Evolutionary conservation across 75 land plant genomes (phyloP).

Genomic region (Pseudotsuga menziesii): DNA sequence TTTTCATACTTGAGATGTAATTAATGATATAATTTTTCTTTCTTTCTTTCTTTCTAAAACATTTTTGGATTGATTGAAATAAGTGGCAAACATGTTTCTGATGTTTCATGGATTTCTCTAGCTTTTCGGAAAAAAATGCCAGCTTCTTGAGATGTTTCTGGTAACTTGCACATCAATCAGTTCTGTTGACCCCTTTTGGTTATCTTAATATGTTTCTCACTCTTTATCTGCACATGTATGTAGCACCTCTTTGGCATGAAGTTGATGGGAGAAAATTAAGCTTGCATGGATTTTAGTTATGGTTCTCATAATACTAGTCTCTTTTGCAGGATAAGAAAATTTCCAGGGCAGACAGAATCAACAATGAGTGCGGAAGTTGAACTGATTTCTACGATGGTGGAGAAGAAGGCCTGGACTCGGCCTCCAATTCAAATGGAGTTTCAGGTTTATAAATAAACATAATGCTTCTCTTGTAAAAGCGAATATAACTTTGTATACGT

Average conservation of each 20-base stretch:
- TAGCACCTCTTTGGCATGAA: background rate
- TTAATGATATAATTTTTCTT: too few species aligned
- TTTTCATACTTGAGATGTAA: too few species aligned
- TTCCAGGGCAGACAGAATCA: constrained; percentile 98
- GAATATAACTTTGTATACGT: background rate
- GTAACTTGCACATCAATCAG: too few species aligned
- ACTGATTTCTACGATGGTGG: constrained; percentile 94
- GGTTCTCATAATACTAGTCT: constrained; percentile 7
- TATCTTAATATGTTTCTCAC: too few species aligned
- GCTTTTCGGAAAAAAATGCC: too few species aligned
- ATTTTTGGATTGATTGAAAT: too few species aligned
- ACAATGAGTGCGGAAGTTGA: constrained; percentile 99
- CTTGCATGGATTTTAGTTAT: background rate
- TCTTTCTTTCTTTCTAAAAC: too few species aligned
- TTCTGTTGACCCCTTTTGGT: background rate
- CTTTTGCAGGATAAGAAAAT: constrained; percentile 85
- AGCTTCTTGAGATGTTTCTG: too few species aligned
- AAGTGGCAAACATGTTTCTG: too few species aligned
- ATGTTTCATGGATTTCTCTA: too few species aligned
- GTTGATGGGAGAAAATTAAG: background rate
- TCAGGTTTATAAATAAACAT: constrained; percentile 46
- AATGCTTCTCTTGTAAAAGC: background rate
- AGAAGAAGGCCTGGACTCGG: constrained; percentile 91
- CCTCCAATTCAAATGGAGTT: constrained; percentile 99
- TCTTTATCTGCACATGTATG: too few species aligned